phyloP scores from a whole-genome alignment of 192 early-diverging fungal genomes.

The Allomyces macrogynus region DNA sequence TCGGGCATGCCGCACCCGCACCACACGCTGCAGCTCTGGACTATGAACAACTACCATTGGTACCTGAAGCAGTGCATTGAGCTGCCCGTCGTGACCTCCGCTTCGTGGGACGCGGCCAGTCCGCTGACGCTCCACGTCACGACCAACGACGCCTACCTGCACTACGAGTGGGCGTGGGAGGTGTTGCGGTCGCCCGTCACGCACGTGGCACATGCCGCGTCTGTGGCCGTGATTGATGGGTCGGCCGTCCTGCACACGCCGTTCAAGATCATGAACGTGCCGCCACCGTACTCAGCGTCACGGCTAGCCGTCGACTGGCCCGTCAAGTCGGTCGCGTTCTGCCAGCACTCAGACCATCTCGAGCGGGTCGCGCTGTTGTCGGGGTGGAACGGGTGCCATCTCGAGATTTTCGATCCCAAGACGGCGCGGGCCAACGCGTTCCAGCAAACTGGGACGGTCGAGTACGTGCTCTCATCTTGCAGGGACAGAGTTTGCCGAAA shows the following conservation, averaged over 20 bases:
- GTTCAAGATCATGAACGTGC: constrained; percentile 63
- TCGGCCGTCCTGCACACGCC: constrained; percentile 32
- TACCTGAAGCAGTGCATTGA: constrained; percentile 78
- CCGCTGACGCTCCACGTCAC: constrained; percentile 40
- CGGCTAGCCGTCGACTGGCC: constrained; percentile 17
- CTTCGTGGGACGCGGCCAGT: constrained; percentile 65
- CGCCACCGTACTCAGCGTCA: constrained; percentile 73
- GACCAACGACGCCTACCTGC: constrained; percentile 16
- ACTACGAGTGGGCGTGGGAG: constrained; percentile 16
- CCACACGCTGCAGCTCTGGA: constrained; percentile 63
- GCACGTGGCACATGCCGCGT: constrained; percentile 17
- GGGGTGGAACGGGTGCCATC: too few species aligned
- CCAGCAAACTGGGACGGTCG: too few species aligned
- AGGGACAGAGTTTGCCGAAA: too few species aligned
- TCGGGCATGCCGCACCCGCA: constrained; percentile 8
- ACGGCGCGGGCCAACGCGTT: too few species aligned
- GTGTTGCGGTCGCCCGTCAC: constrained; percentile 18
- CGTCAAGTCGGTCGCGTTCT: constrained; percentile 41
- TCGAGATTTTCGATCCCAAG: too few species aligned
- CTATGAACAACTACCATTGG: constrained; percentile 89
- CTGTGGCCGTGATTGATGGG: constrained; percentile 65
- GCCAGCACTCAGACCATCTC: constrained; percentile 7
- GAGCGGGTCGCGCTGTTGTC: background rate
- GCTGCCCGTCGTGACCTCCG: constrained; percentile 13
- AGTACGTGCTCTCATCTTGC: too few species aligned